Evolutionary conservation across 2,329 filamentous ascomycete species (phyloP).

Genomic region (Cytospora leucostoma): DNA sequence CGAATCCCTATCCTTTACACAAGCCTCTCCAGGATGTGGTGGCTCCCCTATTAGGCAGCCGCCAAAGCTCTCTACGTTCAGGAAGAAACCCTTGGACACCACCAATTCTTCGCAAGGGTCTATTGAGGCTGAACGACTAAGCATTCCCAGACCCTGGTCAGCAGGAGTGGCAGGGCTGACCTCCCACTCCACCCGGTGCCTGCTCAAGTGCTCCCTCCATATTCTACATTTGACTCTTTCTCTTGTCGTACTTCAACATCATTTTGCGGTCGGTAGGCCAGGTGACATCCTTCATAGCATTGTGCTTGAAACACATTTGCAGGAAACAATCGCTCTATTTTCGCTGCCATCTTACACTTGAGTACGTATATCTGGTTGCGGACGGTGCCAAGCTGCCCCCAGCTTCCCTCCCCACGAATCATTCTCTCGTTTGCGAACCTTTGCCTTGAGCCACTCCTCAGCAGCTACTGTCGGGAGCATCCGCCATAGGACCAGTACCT

Average conservation of each 20-base stretch:
- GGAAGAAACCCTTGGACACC: conserved; percentile 7
- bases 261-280: conserved; percentile 20
- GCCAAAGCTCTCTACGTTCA: not conserved
- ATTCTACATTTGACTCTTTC: conserved; percentile 28
- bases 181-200: conserved; percentile 3
- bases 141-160: conserved; percentile 26
- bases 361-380: not conserved
- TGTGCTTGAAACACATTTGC: conserved; percentile 29
- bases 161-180: conserved; percentile 28
- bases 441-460: not conserved
- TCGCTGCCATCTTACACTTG: conserved; percentile 6
- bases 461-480: conserved; percentile 13
- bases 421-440: not conserved
- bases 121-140: conserved; percentile 29
- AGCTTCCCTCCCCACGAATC: not conserved
- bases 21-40: not conserved
- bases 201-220: conserved; percentile 19
- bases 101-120: conserved; percentile 14
- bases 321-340: not conserved
- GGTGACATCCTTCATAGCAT: conserved; percentile 20
- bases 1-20: not conserved
- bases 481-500: conserved; percentile 8
- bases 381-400: not conserved
- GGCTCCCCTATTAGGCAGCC: not conserved
- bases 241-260: conserved; percentile 21